Conservation (phyloP, 768 basidiomycete species). For the Candolleomyces aberdarensis region DNA sequence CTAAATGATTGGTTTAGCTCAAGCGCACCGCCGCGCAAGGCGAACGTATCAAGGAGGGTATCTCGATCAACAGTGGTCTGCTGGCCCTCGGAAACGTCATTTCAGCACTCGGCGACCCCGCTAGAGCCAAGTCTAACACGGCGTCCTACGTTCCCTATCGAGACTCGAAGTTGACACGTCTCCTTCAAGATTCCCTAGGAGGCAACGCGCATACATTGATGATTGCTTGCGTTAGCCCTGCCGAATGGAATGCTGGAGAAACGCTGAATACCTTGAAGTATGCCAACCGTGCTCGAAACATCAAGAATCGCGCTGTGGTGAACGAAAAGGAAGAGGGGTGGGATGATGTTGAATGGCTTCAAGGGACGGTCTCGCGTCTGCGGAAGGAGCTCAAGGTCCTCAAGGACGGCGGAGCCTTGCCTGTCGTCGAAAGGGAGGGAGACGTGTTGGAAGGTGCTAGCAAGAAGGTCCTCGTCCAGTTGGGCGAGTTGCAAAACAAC, state of each 20-base stretch:
- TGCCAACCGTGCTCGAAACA: constrained; percentile 94
- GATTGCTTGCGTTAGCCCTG: constrained; percentile 97
- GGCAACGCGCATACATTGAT: constrained; percentile 98
- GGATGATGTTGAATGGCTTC: constrained; percentile 98
- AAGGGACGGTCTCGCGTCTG: constrained; percentile 78
- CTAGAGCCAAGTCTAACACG: constrained; percentile 78
- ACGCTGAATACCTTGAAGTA: constrained; percentile 96
- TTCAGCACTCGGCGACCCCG: constrained; percentile 93
- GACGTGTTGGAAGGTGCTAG: constrained; percentile 57
- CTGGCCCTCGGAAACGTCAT: constrained; percentile 98
- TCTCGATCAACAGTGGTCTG: constrained; percentile 96
- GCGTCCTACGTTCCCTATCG: constrained; percentile 94
- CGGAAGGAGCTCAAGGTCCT: constrained; percentile 82
- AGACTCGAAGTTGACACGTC: constrained; percentile 95
- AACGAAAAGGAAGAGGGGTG: constrained; percentile 97
- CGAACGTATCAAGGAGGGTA: constrained; percentile 98
- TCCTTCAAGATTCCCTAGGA: constrained; percentile 94
- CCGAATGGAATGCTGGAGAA: constrained; percentile 93
- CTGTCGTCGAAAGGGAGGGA: constrained; percentile 26
- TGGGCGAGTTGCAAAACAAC: constrained; percentile 81
- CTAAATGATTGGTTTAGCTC: constrained; percentile 46
- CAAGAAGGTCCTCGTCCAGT: constrained; percentile 75
- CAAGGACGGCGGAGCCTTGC: constrained; percentile 58
- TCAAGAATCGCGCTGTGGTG: constrained; percentile 90
- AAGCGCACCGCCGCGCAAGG: constrained; percentile 96